A percentile compares a stretch with the other conserved stretches of the same genome.
Evolutionary conservation across 2,329 filamentous ascomycete species (phyloP).

Genomic region (Hymenoscyphus albidus): DNA sequence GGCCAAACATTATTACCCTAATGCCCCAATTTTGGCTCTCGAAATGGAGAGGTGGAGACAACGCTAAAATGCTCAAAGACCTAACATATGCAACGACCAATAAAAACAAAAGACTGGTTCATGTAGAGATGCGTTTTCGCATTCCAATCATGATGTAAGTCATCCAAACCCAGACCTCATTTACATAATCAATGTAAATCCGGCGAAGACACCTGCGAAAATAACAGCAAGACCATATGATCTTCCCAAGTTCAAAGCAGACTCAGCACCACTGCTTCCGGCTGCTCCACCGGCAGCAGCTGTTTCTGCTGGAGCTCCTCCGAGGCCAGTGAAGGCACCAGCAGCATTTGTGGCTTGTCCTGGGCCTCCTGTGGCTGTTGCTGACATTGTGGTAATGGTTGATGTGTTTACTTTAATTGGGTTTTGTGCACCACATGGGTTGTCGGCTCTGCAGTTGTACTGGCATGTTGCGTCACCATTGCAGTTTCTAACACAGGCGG

Average conservation of each 20-base stretch:
- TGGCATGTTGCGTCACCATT: slow-evolving; percentile 54
- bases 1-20: slow-evolving; percentile 17
- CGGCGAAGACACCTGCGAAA: slow-evolving; percentile 52
- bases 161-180: not conserved
- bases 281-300: slow-evolving; percentile 22
- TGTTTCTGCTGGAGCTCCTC: slow-evolving; percentile 36
- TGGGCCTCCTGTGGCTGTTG: slow-evolving; percentile 39
- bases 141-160: not conserved
- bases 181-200: slow-evolving; percentile 52
- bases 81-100: slow-evolving; percentile 18
- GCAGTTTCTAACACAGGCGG: slow-evolving; percentile 62
- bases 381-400: slow-evolving; percentile 39
- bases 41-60: not conserved
- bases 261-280: slow-evolving; percentile 34
- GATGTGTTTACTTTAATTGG: slow-evolving; percentile 58
- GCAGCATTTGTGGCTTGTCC: slow-evolving; percentile 36
- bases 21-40: not conserved
- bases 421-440: slow-evolving; percentile 69
- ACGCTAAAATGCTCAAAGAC: slow-evolving; percentile 10
- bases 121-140: not conserved
- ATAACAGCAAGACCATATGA: slow-evolving; percentile 54
- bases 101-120: slow-evolving; percentile 14
- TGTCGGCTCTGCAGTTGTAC: slow-evolving; percentile 56
- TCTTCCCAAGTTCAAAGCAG: slow-evolving; percentile 48
- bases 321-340: slow-evolving; percentile 43